These are phyloP conservation scores for Microthlaspi erraticum DNA, from an alignment of 345 rosid species.

Conservation along the genomic window DNA sequence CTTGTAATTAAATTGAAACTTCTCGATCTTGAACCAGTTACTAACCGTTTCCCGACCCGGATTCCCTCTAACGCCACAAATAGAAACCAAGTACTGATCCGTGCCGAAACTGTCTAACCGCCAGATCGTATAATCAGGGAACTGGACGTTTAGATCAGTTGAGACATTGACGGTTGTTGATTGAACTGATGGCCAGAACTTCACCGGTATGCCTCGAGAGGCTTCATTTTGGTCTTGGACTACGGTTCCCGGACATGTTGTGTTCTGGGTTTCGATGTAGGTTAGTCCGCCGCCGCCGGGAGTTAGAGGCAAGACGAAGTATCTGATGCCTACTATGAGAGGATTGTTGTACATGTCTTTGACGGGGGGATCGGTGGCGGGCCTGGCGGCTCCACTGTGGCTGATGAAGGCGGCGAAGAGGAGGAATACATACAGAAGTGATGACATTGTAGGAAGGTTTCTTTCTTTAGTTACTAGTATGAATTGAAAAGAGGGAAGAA, in stretches of 20 bases:
- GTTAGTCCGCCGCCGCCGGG: constrained; percentile 46
- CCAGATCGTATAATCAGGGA: constrained; percentile 55
- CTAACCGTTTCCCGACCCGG: constrained; percentile 52
- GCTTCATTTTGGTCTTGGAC: constrained; percentile 38
- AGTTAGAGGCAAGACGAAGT: constrained; percentile 45
- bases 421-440: constrained; percentile 15
- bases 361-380: too few relatives aligned
- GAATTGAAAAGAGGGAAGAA: background rate
- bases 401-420: constrained; percentile 25
- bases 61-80: constrained; percentile 65
- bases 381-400: constrained; percentile 35
- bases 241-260: constrained; percentile 36
- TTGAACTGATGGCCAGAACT: constrained; percentile 33
- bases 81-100: constrained; percentile 50
- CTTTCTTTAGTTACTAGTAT: constrained; percentile 2
- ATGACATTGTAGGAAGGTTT: constrained; percentile 29
- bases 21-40: constrained; percentile 76
- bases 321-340: constrained; percentile 18
- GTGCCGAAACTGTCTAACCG: constrained; percentile 48
- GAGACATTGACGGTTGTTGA: constrained; percentile 34
- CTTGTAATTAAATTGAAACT: constrained; percentile 56
- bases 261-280: constrained; percentile 20
- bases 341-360: constrained; percentile 24
- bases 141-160: constrained; percentile 51
- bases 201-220: constrained; percentile 39